Base-by-base conservation (phyloP, 805 yeast genomes). In the Ascoidea rubescens region DNA sequence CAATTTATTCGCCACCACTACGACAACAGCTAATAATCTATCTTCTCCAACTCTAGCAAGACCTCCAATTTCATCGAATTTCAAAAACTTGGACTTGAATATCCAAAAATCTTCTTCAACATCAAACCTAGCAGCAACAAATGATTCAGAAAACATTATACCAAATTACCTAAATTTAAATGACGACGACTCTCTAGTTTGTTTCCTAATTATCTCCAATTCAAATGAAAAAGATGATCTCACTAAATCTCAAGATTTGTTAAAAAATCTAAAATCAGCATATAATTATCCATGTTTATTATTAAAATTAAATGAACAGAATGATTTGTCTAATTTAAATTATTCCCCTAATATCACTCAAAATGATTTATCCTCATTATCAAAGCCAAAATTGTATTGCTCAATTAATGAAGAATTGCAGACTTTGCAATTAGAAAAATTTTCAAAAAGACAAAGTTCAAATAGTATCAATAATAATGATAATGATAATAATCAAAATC, bases 111-210 rank as follows among this genome's bases (percentile, higher is more conserved):
- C 43, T 10, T 10, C 8, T 37, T 37, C 47, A n/a, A 45, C 16
- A 14, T 31, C 49, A 17, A 48, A 48, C 31, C 32, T 43, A 17
- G 21, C 37, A 30, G 37, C 49, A 2, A 33, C n/a, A 5, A 17
- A 17, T 2, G 32, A 47, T 30, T 43, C 47, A 21, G 14, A 37
- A 37, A 37, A 37, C 14, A 8, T 37, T 10, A 37, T 37, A 37
- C 58, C 58, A 12, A 46, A 48, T 10, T 55, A 44, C 32, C 32
- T 55, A 16, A 53, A 54, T 46, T 42, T 55, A 44, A 54, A 53
- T 43, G 58, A 55, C 30, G 58, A 55, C 30, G 58, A 55, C 37
- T 55, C 58, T 6, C 45, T 55, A 16, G 54, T 55, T 45, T 54
- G 56, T 30, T 55, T 55, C 32, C 31, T 54, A 45, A 48, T 54